Evolutionary conservation across 306 rosid species (phyloP), one percentile per base, ranked within the genome.

Genomic region (Glycine tomentella): DNA sequence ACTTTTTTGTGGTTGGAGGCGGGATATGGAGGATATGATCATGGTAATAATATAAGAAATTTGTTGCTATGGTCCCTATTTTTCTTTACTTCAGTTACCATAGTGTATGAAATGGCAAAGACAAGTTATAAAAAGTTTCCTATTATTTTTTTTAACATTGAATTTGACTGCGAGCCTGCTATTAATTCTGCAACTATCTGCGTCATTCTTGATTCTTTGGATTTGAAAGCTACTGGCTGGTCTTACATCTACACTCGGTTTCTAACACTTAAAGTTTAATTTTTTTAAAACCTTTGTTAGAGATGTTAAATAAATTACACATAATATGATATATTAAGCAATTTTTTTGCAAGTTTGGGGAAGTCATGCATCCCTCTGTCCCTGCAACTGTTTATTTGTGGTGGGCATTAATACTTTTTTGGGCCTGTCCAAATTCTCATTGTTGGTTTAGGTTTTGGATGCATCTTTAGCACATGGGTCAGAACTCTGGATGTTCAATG

Each of bases 401-500:
- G 44, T 38, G 44, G 44, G 44, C 44, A 38, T 38, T 78, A 59
- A 62, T 72, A 50, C 51, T 40, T 59, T 38, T 52, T 67, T 50
- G 49, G 44, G 7, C 44, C 44, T 38, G 44, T 38, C 44, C 44
- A 38, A 80, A 69, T 75, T 66, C 69, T 73, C 36, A 78, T 48
- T 63, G 49, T 69, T 70, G 20, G 53, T 83, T 59, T 69, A 94
- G 97, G 98, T 94, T 52, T 79, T 94, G 90, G 98, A 94, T 76
- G 98, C 95, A 67, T 94, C 91, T 84, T 88, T 94, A 57, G 95
- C 98, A 59, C 89, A 75, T 55, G 88, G 90, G 72, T 92, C 98
- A 52, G 98, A 94, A 89, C 95, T 94, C 68, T 94, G 98, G 98
- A 92, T 94, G 98, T 94, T 94, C 86, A 94, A 92, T 82, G 98